phyloP scores from a whole-genome alignment of 139 green algal species.

The Raphidocelis subcapitata region DNA sequence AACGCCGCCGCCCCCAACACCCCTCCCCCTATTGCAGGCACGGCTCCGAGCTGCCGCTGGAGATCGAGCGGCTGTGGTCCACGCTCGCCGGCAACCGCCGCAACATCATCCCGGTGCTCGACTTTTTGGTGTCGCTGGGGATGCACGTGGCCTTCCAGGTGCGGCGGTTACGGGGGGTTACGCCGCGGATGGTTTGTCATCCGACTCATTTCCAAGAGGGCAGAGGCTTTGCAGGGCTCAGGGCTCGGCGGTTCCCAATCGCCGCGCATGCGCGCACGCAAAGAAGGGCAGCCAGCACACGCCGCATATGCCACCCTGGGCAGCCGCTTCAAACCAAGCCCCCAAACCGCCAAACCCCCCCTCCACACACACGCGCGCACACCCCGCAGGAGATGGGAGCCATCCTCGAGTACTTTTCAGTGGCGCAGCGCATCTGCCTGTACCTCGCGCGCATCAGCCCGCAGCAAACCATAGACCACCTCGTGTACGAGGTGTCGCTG shows the following conservation, averaged over 20 bases:
- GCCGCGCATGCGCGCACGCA: no score
- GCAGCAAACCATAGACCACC: conserved; percentile 84
- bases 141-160: conserved; percentile 38
- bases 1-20: no score
- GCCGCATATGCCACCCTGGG: background rate
- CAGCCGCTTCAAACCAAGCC: background rate
- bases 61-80: conserved; percentile 83
- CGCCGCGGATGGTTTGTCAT: no score
- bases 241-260: no score
- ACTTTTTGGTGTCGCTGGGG: conserved; percentile 79
- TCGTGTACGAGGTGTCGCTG: conserved; percentile 71
- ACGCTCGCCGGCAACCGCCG: conserved; percentile 70
- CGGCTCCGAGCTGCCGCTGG: conserved; percentile 52
- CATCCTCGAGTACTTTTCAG: conserved; percentile 58
- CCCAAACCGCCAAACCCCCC: background rate
- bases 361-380: background rate
- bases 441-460: conserved; percentile 80
- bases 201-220: no score
- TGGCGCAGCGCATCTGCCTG: conserved; percentile 79
- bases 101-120: conserved; percentile 86
- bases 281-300: background rate
- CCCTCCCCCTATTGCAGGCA: no score
- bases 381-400: conserved; percentile 32
- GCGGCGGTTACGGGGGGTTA: background rate
- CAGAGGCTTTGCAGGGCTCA: no score